Base-by-base conservation (phyloP, 441 rosid species). In the Geranium incanum region DNA sequence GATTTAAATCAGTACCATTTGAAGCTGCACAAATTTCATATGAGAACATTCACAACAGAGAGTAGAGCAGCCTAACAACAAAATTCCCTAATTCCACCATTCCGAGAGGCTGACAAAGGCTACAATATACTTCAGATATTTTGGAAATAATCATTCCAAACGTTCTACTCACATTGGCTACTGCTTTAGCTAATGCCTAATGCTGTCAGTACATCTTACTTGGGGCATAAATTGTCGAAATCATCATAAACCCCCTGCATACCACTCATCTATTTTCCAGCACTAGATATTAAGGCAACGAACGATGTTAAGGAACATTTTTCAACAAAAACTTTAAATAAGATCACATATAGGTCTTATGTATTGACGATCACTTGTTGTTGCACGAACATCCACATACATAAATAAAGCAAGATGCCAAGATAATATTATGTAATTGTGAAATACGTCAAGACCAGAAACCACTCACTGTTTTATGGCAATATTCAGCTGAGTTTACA, bases 401-500 rank as follows among this genome's bases (percentile, higher is more conserved):
- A 78, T 33, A 65, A 11, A 19, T 28, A 28, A 28, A 28, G 33
- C 33, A 28, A 28, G 33, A 28, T 28, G 15, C 70, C 67, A 70
- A 50, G 38, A 41, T 36, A 36, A 45, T 70, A 75, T 21, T 52
- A 36, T 11, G 77, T 9, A 66, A 76, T 60, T 23, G 71, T 13
- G 59, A 60, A 60, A 79, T 77, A 39, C 7, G 23, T 39, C 65
- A 66, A 63, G 16, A 23, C 5, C 38, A 11, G 16, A 63, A 63
- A 73, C 37, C 33, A 80, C 88, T 84, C 23, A 95, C 99, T 83
- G 99, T 95, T 82, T 87, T 86, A 70, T 89, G 88, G 83, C 97
- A 93, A 79, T 95, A 95, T 77, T 95, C 99, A 45, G 98, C 95
- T 65, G 99, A 93, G 82, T 95, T 93, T 72, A 95, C 95, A 74